These are phyloP conservation scores for Orbilia blumenaviensis DNA, from an alignment of 2,329 filamentous ascomycete genomes.

Conservation along the genomic window DNA sequence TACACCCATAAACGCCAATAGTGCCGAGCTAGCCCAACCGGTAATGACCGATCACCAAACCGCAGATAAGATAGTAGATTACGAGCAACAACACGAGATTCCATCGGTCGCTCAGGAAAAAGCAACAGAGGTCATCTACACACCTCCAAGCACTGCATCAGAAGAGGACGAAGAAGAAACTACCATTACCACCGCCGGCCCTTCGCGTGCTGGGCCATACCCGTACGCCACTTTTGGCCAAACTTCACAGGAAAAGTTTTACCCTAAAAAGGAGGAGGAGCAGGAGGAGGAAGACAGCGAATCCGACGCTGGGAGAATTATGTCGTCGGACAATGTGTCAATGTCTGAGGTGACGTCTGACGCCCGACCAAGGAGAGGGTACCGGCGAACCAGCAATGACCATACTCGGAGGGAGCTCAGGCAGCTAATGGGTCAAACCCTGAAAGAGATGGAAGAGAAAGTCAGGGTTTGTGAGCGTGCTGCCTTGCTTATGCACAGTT, in stretches of 20 bases:
- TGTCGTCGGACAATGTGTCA: slow-evolving; percentile 42
- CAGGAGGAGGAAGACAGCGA: slow-evolving; percentile 43
- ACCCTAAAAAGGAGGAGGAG: slow-evolving; percentile 19
- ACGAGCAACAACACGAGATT: slow-evolving; percentile 50
- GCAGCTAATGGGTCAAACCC: slow-evolving; percentile 48
- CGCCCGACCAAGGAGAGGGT: slow-evolving; percentile 42
- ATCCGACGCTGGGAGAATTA: slow-evolving; percentile 41
- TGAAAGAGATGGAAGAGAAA: slow-evolving; percentile 48
- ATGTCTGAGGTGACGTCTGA: slow-evolving; percentile 48
- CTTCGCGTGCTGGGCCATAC: slow-evolving; percentile 15
- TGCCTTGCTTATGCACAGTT: not conserved
- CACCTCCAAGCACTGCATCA: slow-evolving; percentile 52
- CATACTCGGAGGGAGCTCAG: slow-evolving; percentile 46
- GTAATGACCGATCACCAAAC: slow-evolving; percentile 51
- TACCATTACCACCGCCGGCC: slow-evolving; percentile 20
- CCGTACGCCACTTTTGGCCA: slow-evolving; percentile 46
- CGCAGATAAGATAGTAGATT: slow-evolving; percentile 26
- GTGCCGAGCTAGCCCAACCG: slow-evolving; percentile 27
- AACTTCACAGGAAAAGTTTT: slow-evolving; percentile 42
- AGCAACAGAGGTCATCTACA: slow-evolving; percentile 44
- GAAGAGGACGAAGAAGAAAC: slow-evolving; percentile 51
- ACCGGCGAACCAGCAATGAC: slow-evolving; percentile 48
- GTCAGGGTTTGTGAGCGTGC: slow-evolving; percentile 16
- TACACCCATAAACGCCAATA: slow-evolving; percentile 8
- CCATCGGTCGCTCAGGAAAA: slow-evolving; percentile 45